A percentile compares a stretch with the other conserved stretches of the same genome.
phyloP scores from a whole-genome alignment of 129 eudicot genomes.

The Sambucus nigra region DNA sequence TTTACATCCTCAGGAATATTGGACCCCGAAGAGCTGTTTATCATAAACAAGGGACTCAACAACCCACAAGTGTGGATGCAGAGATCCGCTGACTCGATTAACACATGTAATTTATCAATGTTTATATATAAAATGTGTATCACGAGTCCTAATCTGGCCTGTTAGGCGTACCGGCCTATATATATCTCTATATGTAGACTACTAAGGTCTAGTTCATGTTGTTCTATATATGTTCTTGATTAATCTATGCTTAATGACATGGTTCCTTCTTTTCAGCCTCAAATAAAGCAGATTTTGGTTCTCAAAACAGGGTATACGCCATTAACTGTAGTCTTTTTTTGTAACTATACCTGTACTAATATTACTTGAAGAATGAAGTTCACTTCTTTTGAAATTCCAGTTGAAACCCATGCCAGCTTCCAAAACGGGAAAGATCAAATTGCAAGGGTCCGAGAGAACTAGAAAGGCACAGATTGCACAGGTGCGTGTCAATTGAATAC shows the following conservation, averaged over 20 bases:
- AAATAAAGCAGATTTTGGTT: conserved; percentile 21
- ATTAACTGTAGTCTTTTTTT: conserved; percentile 3
- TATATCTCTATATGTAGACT: background rate
- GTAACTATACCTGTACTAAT: background rate
- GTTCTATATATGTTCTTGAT: conserved; percentile 1
- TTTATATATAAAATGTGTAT: conserved; percentile 8
- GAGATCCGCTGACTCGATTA: conserved; percentile 18
- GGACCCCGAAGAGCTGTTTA: conserved; percentile 48
- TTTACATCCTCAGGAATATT: conserved; percentile 44
- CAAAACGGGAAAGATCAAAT: conserved; percentile 15
- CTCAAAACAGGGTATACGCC: conserved; percentile 35
- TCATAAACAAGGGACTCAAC: conserved; percentile 46
- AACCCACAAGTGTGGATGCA: conserved; percentile 13
- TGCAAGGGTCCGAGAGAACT: conserved; percentile 21
- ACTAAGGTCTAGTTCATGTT: conserved; percentile 7
- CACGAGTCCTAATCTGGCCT: conserved; percentile 14
- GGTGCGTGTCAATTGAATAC: conserved; percentile 16
- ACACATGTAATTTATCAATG: no score
- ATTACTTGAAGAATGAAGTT: conserved; percentile 3
- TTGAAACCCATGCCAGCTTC: conserved; percentile 20
- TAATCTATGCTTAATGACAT: conserved; percentile 7
- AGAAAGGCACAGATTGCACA: conserved; percentile 11
- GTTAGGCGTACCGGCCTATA: conserved; percentile 3
- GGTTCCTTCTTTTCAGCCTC: conserved; percentile 32
- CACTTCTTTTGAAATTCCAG: conserved; percentile 18